phyloP scores from a whole-genome alignment of 805 yeast species.

The Lipomyces chichibuensis region DNA sequence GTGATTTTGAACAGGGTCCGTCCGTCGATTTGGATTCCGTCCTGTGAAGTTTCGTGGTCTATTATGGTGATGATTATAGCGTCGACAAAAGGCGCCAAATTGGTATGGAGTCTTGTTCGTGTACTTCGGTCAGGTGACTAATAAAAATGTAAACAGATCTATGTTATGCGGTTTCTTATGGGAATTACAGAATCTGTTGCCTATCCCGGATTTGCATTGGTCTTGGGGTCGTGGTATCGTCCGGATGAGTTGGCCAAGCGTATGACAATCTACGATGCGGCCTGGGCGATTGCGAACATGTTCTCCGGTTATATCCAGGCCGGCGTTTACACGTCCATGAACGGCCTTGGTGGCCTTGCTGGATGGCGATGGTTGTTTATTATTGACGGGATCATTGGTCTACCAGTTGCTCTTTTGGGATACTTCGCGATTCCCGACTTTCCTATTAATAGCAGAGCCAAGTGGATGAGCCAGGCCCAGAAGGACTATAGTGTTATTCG shows the following conservation, averaged over 20 bases:
- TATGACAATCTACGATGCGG: constrained; percentile 61
- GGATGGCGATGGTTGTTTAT: constrained; percentile 57
- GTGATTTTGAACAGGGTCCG: constrained; percentile 41
- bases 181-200: constrained; percentile 57
- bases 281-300: constrained; percentile 64
- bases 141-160: constrained; percentile 47
- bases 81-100: constrained; percentile 28
- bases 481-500: constrained; percentile 22
- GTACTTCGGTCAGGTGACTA: constrained; percentile 24
- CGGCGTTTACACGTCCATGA: constrained; percentile 53
- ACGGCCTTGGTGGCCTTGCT: constrained; percentile 56
- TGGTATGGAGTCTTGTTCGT: background rate
- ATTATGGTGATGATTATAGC: constrained; percentile 54
- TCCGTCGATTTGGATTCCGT: constrained; percentile 43
- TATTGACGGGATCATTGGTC: constrained; percentile 31
- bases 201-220: constrained; percentile 53
- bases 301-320: constrained; percentile 68
- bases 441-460: constrained; percentile 58
- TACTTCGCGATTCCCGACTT: constrained; percentile 60
- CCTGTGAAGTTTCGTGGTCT: constrained; percentile 52
- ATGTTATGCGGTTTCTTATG: constrained; percentile 23
- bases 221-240: constrained; percentile 52
- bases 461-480: constrained; percentile 48
- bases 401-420: constrained; percentile 29
- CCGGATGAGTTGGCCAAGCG: constrained; percentile 62